Base-by-base conservation (phyloP, 1,284 basidiomycete species). In the Lentinus polychrous region DNA sequence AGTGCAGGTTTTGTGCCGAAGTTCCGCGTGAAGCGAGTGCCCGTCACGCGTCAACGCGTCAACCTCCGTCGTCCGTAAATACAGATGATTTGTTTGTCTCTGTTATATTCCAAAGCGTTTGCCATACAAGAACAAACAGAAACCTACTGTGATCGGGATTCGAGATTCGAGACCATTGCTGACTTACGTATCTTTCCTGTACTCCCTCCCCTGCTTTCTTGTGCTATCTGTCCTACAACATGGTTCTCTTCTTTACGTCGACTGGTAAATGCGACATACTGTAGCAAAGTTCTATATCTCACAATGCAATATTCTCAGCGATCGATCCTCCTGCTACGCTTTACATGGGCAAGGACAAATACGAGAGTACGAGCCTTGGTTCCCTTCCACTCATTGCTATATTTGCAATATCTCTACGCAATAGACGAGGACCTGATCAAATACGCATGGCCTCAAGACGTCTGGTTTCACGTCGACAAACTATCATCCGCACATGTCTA, bases 331-430 rank as follows among this genome's bases (percentile, higher is more conserved):
- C 89, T 1, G 85, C 78, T 2, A 80, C 72, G 17, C 76, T 96
- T 51, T 96, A 95, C 70, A 95, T 96, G 91, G 95, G 95, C 34
- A 84, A 82, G 61, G 95, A 99, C 76, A 98, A 99, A 70, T 84
- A 90, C 53, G 94, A 95, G 74, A 96, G 93, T 94, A 61, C 58
- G 85, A 71, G 24, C 46, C 36, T 8, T 39, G n/a, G 23, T 37
- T 52, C 49, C 35, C 4, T 10, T 4, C 14, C 40, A 8, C 37
- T 23, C 27, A 44, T 10, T 39, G 32, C 34, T 39, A 20, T 39
- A 23, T 43, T 31, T 49, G 31, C 38, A 14, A 22, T 43, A 56
- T 52, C 46, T 27, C 27, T 47, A 54, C 45, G 49, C 36, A 24
- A 45, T 60, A 94, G 92, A 96, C 70, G 94, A 97, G 66, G 93